phyloP scores from a whole-genome alignment of 352 stramenopile genomes.

The Globisporangium solare region DNA sequence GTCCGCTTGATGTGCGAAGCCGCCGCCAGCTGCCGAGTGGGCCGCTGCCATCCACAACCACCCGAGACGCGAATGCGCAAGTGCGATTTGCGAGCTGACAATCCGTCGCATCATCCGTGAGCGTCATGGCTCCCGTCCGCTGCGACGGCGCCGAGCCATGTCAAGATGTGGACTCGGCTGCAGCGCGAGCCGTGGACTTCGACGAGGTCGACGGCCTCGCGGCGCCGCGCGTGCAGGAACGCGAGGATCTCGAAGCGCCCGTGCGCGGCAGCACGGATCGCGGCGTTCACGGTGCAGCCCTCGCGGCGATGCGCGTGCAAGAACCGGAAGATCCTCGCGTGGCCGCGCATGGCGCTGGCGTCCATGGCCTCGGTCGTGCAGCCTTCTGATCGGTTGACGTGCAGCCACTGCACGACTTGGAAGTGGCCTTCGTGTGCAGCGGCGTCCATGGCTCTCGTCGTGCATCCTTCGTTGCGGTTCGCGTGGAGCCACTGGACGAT shows the following conservation, averaged over 20 bases:
- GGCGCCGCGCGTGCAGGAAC: conserved; percentile 6
- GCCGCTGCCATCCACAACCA: no score
- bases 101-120: no score
- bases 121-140: no score
- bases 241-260: conserved; percentile 5
- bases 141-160: conserved; percentile 7
- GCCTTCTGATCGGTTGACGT: background rate
- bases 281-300: conserved; percentile 6
- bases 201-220: conserved; percentile 8
- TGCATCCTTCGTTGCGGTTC: no score
- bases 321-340: conserved; percentile 3
- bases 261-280: conserved; percentile 5
- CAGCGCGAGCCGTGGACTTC: conserved; percentile 3
- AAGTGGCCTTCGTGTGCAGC: background rate
- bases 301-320: conserved; percentile 7
- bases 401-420: conserved; percentile 8
- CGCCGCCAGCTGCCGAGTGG: no score
- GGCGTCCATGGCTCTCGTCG: background rate
- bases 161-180: conserved; percentile 3
- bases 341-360: conserved; percentile 3
- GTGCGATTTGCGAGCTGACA: no score
- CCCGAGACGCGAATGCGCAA: no score
- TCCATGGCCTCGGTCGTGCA: conserved; percentile 8
- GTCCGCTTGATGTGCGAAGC: no score
- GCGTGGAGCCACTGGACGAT: no score